Evolutionary conservation across 2,329 filamentous ascomycete genomes (phyloP).

Genomic region (Aspergillus oerlinghausenensis): DNA sequence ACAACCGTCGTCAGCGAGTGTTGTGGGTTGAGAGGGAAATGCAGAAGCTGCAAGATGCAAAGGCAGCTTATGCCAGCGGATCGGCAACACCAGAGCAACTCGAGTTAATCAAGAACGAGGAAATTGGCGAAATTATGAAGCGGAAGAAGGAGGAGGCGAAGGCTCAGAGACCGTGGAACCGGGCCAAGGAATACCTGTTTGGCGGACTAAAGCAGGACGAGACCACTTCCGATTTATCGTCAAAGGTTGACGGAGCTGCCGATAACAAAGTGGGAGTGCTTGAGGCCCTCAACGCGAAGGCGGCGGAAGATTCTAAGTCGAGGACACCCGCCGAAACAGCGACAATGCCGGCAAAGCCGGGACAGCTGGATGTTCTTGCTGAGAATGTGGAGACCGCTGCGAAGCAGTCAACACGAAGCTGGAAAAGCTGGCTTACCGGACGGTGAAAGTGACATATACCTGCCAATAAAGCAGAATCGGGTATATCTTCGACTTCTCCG

Average conservation of each 20-base stretch:
- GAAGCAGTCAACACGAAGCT: conserved; percentile 34
- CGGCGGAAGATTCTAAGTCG: conserved; percentile 20
- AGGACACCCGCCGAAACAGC: conserved; percentile 4
- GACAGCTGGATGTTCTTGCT: conserved; percentile 32
- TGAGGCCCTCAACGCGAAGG: conserved; percentile 35
- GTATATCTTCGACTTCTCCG: neutral
- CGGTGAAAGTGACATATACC: conserved; percentile 20
- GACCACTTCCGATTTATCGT: conserved; percentile 5
- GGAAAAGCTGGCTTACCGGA: conserved; percentile 38
- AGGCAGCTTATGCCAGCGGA: conserved; percentile 37
- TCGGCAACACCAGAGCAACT: conserved; percentile 39
- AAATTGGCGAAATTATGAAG: conserved; percentile 39
- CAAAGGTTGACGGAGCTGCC: conserved; percentile 7
- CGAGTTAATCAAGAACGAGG: conserved; percentile 42
- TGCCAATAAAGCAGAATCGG: neutral
- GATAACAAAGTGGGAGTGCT: conserved; percentile 25
- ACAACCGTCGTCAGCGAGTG: conserved; percentile 61
- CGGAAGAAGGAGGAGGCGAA: conserved; percentile 37
- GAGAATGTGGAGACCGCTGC: conserved; percentile 32
- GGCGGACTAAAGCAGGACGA: conserved; percentile 37
- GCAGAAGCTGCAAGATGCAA: conserved; percentile 39
- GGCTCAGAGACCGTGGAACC: conserved; percentile 35
- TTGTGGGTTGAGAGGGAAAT: conserved; percentile 55
- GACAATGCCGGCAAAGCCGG: conserved; percentile 9
- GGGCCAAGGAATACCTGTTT: conserved; percentile 35